Base-by-base conservation (phyloP, 208 protist species). In the Trypanosoma avium region DNA sequence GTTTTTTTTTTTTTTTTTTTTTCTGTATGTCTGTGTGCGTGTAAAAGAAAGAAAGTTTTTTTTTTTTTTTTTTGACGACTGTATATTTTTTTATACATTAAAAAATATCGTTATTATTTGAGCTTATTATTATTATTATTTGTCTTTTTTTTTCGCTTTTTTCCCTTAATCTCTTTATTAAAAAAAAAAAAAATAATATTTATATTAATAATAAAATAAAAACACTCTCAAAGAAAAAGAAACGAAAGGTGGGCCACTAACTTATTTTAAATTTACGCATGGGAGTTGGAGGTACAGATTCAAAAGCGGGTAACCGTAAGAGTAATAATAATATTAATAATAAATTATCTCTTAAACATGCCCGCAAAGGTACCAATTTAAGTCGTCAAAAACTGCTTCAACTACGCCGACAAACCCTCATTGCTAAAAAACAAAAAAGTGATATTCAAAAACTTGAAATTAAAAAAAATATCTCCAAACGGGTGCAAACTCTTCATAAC, bases 381-480 rank as follows among this genome's bases (percentile, higher is more conserved):
- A 95, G 89, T 55, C 85, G 89, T 12, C 87, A 93, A 62, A 72
- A 85, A 43, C 65, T 95, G 9, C 77, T 91, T 24, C 79, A 83
- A 38, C 73, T 74, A 19, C 81, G 82, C 22, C 85, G 82, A 30
- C 72, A 78, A 70, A 58, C 65, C 27, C 76, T 80, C 67, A 59
- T 62, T 57, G 68, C 71, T 43, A 92, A 83, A 61, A 72, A 86
- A 61, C 72, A 84, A 48, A 70, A 73, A 17, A 24, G n/a, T 22
- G 69, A 69, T 32, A 3, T 68, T 29, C 83, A 91, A 64, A 55
- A 61, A 15, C 63, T 52, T 35, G 75, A 76, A 47, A 50, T 73
- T 48, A 77, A 81, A 61, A 67, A 60, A 19, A 58, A 30, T 26
- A 69, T 75, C 38, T 50, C 70, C 43, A 77, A 74, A 61, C 70